Percentiles rank a stretch among this genome's conserved stretches.
Evolutionary conservation across 257 asterid species (phyloP).

Genomic region (Datura wrightii): DNA sequence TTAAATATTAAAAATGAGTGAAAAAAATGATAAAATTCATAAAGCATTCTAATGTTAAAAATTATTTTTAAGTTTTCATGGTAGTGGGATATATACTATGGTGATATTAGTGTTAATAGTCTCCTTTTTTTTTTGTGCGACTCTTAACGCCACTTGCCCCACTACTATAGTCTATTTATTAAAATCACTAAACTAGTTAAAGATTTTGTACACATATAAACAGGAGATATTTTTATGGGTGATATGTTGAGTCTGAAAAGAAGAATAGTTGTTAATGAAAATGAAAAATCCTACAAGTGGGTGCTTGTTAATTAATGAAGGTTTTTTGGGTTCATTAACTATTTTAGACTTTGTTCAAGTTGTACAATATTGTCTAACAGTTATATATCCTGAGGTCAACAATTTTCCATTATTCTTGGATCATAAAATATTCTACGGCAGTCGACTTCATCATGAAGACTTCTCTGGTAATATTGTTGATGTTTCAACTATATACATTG

Average conservation of each 20-base stretch:
- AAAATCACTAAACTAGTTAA: background rate
- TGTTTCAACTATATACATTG: background rate
- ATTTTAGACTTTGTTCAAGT: background rate
- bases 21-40: background rate
- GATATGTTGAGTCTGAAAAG: background rate
- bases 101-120: background rate
- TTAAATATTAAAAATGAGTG: background rate
- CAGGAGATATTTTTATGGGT: background rate
- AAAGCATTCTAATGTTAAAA: background rate
- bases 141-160: background rate
- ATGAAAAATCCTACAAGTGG: background rate
- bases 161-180: background rate
- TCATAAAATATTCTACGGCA: background rate
- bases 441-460: background rate
- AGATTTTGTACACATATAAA: background rate
- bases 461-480: background rate
- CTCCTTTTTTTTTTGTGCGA: background rate
- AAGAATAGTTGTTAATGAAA: background rate
- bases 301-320: background rate
- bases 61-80: slow-evolving; percentile 14
- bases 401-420: background rate
- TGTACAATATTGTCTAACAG: too few relatives aligned
- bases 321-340: background rate
- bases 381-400: background rate
- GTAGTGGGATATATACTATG: background rate